These are phyloP conservation scores for Diaporthe citrichinensis DNA, from an alignment of 2,329 filamentous ascomycete genomes.

Conservation along the genomic window DNA sequence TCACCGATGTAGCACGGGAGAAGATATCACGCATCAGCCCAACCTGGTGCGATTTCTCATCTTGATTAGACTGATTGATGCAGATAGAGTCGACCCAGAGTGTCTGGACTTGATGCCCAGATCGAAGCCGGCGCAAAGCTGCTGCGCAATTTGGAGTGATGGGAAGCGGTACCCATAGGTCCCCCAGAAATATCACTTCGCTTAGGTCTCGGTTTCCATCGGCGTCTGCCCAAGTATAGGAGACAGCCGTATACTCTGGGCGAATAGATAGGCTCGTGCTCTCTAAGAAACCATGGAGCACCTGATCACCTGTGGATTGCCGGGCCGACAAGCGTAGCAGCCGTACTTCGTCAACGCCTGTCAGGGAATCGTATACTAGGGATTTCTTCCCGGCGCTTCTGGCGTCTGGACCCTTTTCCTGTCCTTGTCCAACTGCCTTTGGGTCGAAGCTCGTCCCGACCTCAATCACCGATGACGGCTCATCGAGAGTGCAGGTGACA, in stretches of 20 bases:
- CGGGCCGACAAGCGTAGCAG: neutral
- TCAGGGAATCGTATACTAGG: neutral
- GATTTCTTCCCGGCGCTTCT: neutral
- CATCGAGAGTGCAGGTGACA: neutral
- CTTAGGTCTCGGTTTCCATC: neutral
- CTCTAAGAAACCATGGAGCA: neutral
- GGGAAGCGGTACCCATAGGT: neutral
- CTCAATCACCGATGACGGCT: neutral
- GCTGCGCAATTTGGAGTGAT: conserved; percentile 7
- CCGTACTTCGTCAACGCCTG: neutral
- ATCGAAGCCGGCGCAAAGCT: neutral
- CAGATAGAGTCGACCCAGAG: conserved; percentile 7
- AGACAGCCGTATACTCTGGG: neutral
- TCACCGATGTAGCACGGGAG: neutral
- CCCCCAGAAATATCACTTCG: neutral
- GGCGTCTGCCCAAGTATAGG: neutral
- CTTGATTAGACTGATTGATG: neutral
- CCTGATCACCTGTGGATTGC: neutral
- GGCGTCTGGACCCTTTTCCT: neutral
- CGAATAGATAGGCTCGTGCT: neutral
- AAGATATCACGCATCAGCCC: conserved; percentile 12
- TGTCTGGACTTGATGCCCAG: neutral
- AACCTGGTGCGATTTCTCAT: neutral
- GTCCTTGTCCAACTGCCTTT: too few species aligned
- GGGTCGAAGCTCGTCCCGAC: accelerated